phyloP scores from a whole-genome alignment of 2,329 filamentous ascomycete genomes.

The Cytospora chrysosperma region DNA sequence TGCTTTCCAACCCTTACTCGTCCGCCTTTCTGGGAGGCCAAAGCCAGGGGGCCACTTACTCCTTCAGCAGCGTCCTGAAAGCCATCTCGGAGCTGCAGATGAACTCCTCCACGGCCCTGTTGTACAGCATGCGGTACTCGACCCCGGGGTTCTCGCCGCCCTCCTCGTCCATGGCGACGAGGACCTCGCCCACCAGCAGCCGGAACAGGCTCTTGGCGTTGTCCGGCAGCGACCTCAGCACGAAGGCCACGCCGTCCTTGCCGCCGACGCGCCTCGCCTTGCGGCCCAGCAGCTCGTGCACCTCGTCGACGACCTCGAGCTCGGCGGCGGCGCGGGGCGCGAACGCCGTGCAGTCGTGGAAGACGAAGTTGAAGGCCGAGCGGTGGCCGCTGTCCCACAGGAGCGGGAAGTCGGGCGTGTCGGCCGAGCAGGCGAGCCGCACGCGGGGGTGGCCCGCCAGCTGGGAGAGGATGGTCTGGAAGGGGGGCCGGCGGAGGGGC shows the following conservation, averaged over 20 bases:
- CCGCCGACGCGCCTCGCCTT: constrained; percentile 79
- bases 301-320: constrained; percentile 82
- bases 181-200: constrained; percentile 79
- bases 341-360: constrained; percentile 95
- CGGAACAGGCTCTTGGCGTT: constrained; percentile 88
- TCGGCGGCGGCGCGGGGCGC: constrained; percentile 65
- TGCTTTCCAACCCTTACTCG: background rate
- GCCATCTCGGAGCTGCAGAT: constrained; percentile 96
- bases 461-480: constrained; percentile 72
- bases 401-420: constrained; percentile 82
- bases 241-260: constrained; percentile 87
- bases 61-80: constrained; percentile 89
- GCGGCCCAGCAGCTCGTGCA: constrained; percentile 81
- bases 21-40: background rate
- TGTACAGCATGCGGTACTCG: constrained; percentile 88
- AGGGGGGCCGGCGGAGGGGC: constrained; percentile 67
- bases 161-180: constrained; percentile 68
- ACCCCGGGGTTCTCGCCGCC: constrained; percentile 65
- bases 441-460: constrained; percentile 73
- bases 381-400: constrained; percentile 89
- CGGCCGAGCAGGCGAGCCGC: constrained; percentile 74
- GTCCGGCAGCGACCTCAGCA: constrained; percentile 84
- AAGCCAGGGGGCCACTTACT: constrained; percentile 53
- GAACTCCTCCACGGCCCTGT: constrained; percentile 94
- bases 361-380: constrained; percentile 79